These are phyloP conservation scores for Talaromyces sp. DNA, from an alignment of 2,329 filamentous ascomycete genomes.

Conservation along the genomic window DNA sequence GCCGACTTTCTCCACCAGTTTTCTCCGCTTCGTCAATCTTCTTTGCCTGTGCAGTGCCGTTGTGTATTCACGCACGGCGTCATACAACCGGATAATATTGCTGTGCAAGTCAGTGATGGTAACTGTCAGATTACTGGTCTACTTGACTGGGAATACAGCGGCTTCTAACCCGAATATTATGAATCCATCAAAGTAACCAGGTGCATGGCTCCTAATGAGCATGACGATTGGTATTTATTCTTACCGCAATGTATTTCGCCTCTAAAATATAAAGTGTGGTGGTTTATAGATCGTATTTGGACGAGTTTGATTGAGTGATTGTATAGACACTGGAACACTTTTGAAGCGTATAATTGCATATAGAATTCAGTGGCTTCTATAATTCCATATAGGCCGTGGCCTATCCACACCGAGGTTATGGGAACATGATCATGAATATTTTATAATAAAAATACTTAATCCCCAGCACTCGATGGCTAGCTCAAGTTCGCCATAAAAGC, in stretches of 20 bases:
- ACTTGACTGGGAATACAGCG: neutral
- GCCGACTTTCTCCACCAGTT: neutral
- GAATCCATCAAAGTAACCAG: neutral
- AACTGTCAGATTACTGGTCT: neutral
- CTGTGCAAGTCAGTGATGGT: neutral
- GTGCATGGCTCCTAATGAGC: neutral
- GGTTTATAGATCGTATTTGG: neutral
- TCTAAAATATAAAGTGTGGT: neutral
- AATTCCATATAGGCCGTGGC: too few relatives aligned
- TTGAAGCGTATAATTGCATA: too few relatives aligned
- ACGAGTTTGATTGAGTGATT: neutral
- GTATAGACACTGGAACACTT: too few relatives aligned
- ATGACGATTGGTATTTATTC: neutral
- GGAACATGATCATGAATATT: too few relatives aligned
- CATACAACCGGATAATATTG: neutral
- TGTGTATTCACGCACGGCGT: neutral
- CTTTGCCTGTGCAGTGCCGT: neutral
- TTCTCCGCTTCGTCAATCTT: neutral
- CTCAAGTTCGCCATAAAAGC: neutral
- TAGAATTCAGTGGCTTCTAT: too few relatives aligned
- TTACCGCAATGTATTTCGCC: neutral
- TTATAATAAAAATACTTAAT: too few relatives aligned
- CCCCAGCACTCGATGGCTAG: too few relatives aligned
- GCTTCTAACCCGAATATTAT: neutral
- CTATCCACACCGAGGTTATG: too few relatives aligned